These are phyloP conservation scores for Cladosporium cucumerinum DNA, from an alignment of 2,329 filamentous ascomycete genomes.

Conservation along the genomic window DNA sequence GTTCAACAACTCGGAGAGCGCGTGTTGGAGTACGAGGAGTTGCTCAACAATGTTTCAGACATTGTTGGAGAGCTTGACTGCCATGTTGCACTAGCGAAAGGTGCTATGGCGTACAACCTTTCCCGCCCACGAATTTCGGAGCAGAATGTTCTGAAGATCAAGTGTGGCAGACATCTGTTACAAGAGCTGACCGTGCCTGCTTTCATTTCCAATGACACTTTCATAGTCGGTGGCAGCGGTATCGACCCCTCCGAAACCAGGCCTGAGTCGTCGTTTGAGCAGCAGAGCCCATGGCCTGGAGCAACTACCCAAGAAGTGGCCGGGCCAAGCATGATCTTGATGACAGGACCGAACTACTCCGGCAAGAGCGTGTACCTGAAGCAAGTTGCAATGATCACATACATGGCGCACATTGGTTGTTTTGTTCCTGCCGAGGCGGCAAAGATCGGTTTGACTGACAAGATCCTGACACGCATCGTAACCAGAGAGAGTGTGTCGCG, in stretches of 20 bases:
- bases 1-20: conserved; percentile 70
- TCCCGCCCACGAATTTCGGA: conserved; percentile 65
- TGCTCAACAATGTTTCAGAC: conserved; percentile 68
- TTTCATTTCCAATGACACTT: conserved; percentile 80
- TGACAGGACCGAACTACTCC: conserved; percentile 95
- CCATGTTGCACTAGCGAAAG: conserved; percentile 73
- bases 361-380: conserved; percentile 96
- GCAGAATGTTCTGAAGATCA: conserved; percentile 69
- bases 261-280: not conserved
- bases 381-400: conserved; percentile 85
- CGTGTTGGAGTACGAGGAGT: conserved; percentile 65
- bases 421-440: conserved; percentile 81
- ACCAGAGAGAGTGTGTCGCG: conserved; percentile 67
- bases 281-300: not conserved
- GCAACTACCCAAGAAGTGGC: conserved; percentile 15
- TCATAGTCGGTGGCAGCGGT: conserved; percentile 60
- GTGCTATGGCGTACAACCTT: conserved; percentile 72
- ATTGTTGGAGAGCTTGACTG: conserved; percentile 84
- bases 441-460: conserved; percentile 82
- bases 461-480: conserved; percentile 81
- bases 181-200: conserved; percentile 78
- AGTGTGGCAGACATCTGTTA: conserved; percentile 77
- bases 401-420: conserved; percentile 87
- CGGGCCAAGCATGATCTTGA: conserved; percentile 65
- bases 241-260: not conserved